Conservation (phyloP, 495 filamentous ascomycete genomes). For the Rusavskia elegans region DNA sequence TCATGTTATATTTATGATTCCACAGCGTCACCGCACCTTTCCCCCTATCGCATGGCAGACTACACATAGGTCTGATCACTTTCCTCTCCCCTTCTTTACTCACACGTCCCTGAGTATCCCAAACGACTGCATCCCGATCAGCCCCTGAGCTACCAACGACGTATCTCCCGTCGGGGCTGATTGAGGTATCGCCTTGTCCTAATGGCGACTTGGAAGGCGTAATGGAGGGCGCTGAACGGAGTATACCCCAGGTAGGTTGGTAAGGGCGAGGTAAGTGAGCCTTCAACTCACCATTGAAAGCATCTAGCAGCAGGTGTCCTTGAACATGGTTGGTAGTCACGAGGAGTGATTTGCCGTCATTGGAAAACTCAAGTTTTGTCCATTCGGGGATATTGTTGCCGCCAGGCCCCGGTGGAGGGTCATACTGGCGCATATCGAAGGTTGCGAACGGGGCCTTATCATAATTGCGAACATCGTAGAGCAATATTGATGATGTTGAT, state of each 20-base stretch:
- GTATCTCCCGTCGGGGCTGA: constrained; percentile 74
- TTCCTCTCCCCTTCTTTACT: constrained; percentile 31
- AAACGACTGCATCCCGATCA: constrained; percentile 57
- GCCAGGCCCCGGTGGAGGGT: constrained; percentile 18
- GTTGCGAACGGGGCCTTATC: constrained; percentile 77
- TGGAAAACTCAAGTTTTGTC: constrained; percentile 83
- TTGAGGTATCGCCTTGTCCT: constrained; percentile 70
- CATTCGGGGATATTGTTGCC: constrained; percentile 32
- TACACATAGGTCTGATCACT: constrained; percentile 45
- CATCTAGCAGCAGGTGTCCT: constrained; percentile 80
- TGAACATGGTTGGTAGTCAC: constrained; percentile 54
- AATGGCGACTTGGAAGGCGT: constrained; percentile 13
- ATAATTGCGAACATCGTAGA: constrained; percentile 89
- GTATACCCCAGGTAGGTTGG: constrained; percentile 1
- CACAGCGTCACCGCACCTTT: constrained; percentile 63
- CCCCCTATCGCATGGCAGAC: constrained; percentile 43
- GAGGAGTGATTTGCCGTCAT: constrained; percentile 79
- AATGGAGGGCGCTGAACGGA: constrained; percentile 9
- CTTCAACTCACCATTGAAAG: constrained; percentile 64
- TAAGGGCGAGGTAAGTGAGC: constrained; percentile 16
- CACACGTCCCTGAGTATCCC: constrained; percentile 52
- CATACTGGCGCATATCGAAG: constrained; percentile 55
- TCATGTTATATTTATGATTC: constrained; percentile 80
- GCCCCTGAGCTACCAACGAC: constrained; percentile 61
- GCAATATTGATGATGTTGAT: constrained; percentile 55